Conservation (phyloP, 371 early-diverging fungal genomes). For the Apophysomyces trapeziformis region DNA sequence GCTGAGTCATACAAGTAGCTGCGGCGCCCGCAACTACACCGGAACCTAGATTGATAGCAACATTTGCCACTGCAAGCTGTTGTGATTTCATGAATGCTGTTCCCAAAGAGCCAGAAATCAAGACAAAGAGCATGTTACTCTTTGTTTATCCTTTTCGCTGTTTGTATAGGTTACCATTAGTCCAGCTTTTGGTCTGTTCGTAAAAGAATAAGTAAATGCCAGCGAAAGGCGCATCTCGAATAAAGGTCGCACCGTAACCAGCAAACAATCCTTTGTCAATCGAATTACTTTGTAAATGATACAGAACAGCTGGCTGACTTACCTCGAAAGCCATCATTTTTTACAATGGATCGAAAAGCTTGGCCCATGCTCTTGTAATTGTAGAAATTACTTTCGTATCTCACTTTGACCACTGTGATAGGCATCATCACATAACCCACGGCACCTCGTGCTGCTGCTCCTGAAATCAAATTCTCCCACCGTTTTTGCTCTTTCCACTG, state of each 20-base stretch:
- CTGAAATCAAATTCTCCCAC: slow-evolving; percentile 78
- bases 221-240: slow-evolving; percentile 95
- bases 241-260: slow-evolving; percentile 90
- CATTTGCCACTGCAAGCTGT: slow-evolving; percentile 36
- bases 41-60: slow-evolving; percentile 46
- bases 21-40: slow-evolving; percentile 73
- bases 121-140: neutral
- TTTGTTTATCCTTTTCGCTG: neutral
- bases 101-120: neutral
- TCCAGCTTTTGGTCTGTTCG: slow-evolving; percentile 68
- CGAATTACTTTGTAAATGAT: neutral
- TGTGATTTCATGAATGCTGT: slow-evolving; percentile 3
- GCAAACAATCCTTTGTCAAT: slow-evolving; percentile 73
- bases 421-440: slow-evolving; percentile 96
- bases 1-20: slow-evolving; percentile 88
- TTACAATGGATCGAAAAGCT: slow-evolving; percentile 68
- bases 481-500: slow-evolving; percentile 29
- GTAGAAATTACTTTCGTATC: slow-evolving; percentile 92
- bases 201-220: slow-evolving; percentile 96
- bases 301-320: slow-evolving; percentile 16
- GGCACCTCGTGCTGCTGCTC: slow-evolving; percentile 81
- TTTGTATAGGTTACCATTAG: slow-evolving; percentile 44
- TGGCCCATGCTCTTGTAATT: slow-evolving; percentile 69
- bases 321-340: slow-evolving; percentile 64
- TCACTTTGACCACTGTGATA: slow-evolving; percentile 89